phyloP scores from a whole-genome alignment of 768 basidiomycete genomes.

The Lyophyllum decastes region DNA sequence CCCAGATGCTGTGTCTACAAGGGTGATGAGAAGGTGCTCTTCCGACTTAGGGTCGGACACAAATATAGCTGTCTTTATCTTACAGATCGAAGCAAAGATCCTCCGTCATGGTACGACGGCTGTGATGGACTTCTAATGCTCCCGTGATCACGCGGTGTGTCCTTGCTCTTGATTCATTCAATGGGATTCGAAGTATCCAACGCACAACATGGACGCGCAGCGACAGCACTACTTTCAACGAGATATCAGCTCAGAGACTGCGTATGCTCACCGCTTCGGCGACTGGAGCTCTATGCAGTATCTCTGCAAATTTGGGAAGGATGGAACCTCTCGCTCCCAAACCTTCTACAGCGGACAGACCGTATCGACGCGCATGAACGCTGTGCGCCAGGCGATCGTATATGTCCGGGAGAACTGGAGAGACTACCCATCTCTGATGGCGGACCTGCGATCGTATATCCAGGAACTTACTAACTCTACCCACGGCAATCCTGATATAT shows the following conservation, averaged over 20 bases:
- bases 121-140: background rate
- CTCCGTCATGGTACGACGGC: background rate
- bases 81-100: background rate
- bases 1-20: background rate
- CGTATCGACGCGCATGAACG: constrained; percentile 9
- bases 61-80: background rate
- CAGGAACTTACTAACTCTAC: background rate
- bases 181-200: too few species aligned
- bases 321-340: constrained; percentile 9
- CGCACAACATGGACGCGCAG: background rate
- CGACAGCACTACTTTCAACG: background rate
- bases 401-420: constrained; percentile 15
- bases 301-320: constrained; percentile 10
- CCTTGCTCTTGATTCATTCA: too few species aligned
- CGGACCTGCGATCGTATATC: constrained; percentile 11
- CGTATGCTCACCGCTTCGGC: constrained; percentile 9
- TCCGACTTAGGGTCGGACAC: background rate
- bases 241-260: background rate
- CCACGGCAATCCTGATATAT: background rate
- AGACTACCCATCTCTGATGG: constrained; percentile 11
- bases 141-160: background rate
- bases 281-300: constrained; percentile 16
- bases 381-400: constrained; percentile 14
- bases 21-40: background rate
- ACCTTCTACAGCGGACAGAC: constrained; percentile 14